Percentiles rank a stretch among this genome's conserved stretches.
phyloP scores from a whole-genome alignment of 345 rosid species.

The Lepidium aucheri region DNA sequence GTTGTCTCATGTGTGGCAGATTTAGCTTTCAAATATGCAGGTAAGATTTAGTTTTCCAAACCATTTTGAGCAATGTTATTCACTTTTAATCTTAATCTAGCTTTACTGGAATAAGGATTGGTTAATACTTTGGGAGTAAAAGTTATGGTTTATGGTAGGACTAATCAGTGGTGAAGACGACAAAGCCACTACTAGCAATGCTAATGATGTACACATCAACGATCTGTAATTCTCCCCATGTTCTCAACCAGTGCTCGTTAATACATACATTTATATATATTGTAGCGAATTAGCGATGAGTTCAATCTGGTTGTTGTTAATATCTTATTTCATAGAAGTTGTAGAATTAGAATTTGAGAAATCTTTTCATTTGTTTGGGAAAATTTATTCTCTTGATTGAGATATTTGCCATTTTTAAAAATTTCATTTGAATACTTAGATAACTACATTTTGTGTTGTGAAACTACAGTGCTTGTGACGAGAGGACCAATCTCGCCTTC shows the following conservation, averaged over 20 bases:
- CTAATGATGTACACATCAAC: slow-evolving; percentile 19
- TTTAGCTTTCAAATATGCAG: slow-evolving; percentile 68
- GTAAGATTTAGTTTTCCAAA: slow-evolving; percentile 25
- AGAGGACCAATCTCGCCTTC: too few species aligned
- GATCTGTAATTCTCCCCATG: slow-evolving; percentile 7
- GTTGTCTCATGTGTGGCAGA: slow-evolving; percentile 65
- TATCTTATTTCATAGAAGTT: too few species aligned
- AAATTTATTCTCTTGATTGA: too few species aligned
- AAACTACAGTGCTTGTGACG: too few species aligned
- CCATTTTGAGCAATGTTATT: neutral
- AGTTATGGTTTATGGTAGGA: neutral
- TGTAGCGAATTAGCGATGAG: neutral
- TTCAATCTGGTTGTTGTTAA: too few species aligned
- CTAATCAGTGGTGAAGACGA: slow-evolving; percentile 4
- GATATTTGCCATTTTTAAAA: too few species aligned
- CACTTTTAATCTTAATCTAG: neutral
- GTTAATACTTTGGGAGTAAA: neutral
- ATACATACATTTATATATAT: neutral
- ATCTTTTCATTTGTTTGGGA: too few species aligned
- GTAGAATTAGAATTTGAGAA: too few species aligned
- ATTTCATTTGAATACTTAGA: too few species aligned
- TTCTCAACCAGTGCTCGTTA: neutral
- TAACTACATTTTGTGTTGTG: too few species aligned
- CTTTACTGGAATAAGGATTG: neutral
- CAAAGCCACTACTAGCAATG: slow-evolving; percentile 27